A percentile compares a stretch with the other conserved stretches of the same genome.
phyloP scores from a whole-genome alignment of 805 yeast genomes.

The Starmerella sirachaensis region DNA sequence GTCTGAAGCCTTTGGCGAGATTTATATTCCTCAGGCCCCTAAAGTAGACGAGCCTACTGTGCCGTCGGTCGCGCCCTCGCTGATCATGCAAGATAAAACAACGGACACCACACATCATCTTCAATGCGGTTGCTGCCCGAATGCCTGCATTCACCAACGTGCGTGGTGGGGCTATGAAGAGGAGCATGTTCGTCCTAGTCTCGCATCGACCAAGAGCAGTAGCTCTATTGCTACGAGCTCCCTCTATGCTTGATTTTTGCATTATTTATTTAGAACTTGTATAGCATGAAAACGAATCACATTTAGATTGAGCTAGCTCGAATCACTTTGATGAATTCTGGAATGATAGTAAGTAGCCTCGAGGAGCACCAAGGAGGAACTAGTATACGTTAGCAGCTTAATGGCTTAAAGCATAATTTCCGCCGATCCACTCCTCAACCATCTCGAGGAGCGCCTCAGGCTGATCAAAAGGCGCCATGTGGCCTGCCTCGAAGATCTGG shows the following conservation, averaged over 20 bases:
- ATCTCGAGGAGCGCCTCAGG: constrained; percentile 72
- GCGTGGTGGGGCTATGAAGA: constrained; percentile 30
- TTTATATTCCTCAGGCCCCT: constrained; percentile 37
- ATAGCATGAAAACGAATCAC: not conserved
- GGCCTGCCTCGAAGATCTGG: constrained; percentile 78
- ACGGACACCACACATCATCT: constrained; percentile 39
- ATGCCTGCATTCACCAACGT: constrained; percentile 31
- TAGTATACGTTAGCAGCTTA: not conserved
- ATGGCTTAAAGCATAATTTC: constrained; percentile 35
- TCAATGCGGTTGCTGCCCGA: constrained; percentile 34
- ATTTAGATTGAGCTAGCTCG: not conserved
- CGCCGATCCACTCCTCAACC: constrained; percentile 76
- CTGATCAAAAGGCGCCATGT: constrained; percentile 88
- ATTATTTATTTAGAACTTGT: constrained; percentile 1
- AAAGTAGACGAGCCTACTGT: constrained; percentile 24
- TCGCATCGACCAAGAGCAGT: constrained; percentile 19
- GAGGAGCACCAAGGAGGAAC: not conserved
- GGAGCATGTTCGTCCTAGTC: constrained; percentile 22
- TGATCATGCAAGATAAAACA: constrained; percentile 45
- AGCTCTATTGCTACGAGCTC: constrained; percentile 15
- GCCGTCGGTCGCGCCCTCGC: constrained; percentile 45
- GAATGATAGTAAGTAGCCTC: not conserved
- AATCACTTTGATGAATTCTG: not conserved
- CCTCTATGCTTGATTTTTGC: constrained; percentile 7
- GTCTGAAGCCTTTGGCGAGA: constrained; percentile 31